Base-by-base conservation (phyloP, 768 basidiomycete genomes). In the Candolleomyces aberdarensis region DNA sequence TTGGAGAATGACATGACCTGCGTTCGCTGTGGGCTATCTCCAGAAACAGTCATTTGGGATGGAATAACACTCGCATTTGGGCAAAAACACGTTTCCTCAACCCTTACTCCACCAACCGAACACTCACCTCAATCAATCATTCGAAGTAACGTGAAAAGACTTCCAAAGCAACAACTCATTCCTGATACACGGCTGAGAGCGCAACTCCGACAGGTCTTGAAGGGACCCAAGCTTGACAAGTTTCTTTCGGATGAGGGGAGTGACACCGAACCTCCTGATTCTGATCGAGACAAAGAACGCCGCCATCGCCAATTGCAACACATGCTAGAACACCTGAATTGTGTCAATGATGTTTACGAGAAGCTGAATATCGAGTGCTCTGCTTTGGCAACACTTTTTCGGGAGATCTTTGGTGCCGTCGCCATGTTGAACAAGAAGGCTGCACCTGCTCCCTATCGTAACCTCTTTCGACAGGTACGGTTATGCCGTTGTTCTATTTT, bases 61-160 rank as follows among this genome's bases (percentile, higher is more conserved):
- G 72, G 74, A 3, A 70, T 75, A 0, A 72, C 70, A 3, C 58
- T 75, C 13, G 65, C 71, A 4, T 76, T 72, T 57, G 68, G 65
- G 50, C 59, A 62, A 11, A 71, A 73, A 59, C 70, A 74, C 46
- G 54, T 74, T 1, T 61, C 63, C 0, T 50, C 64, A 3, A 61
- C 68, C 3, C 64, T 75, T 10, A 32, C 59, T 15, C 73, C 73
- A 0, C 74, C 73, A 0, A 75, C 73, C 3, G 6, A 22, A 6
- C 22, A 19, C 41, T 22, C 43, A 17, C 15, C 31, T 9, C 10
- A 5, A 2, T 57, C 57, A 5, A 22, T 61, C 60, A 3, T 32
- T 66, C 1, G 56, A 65, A 32, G 32, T 52, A 0, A 22, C 56
- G 11, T 67, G 70, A 20, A 47, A 52, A 6, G 20, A 31, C 1